Conservation (phyloP, 805 yeast species). For the Metschnikowia amazonensis region DNA sequence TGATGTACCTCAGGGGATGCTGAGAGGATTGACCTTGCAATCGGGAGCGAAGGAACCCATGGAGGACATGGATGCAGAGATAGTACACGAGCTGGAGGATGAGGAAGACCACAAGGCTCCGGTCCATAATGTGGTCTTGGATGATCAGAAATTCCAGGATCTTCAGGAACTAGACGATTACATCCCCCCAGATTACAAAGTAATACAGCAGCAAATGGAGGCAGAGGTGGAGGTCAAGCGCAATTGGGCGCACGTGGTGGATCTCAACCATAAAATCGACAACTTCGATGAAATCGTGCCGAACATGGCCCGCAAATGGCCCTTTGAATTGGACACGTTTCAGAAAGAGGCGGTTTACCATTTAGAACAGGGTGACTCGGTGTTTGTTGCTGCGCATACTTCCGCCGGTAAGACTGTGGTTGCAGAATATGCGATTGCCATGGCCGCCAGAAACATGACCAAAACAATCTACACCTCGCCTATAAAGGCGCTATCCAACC, state of each 20-base stretch:
- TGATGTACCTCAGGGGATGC: slow-evolving; percentile 78
- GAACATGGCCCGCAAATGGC: slow-evolving; percentile 90
- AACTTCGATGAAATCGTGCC: slow-evolving; percentile 89
- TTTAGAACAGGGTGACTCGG: slow-evolving; percentile 96
- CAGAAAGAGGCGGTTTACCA: slow-evolving; percentile 97
- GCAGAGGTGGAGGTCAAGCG: slow-evolving; percentile 36
- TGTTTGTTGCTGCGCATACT: slow-evolving; percentile 97
- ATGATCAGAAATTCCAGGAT: slow-evolving; percentile 7
- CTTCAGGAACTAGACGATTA: slow-evolving; percentile 45
- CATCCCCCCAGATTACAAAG: slow-evolving; percentile 32
- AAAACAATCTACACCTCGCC: slow-evolving; percentile 96
- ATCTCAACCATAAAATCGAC: slow-evolving; percentile 73
- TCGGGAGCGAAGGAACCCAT: slow-evolving; percentile 4
- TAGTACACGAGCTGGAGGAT: not conserved
- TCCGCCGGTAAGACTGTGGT: slow-evolving; percentile 99
- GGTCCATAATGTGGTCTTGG: not conserved
- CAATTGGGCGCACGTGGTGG: slow-evolving; percentile 95
- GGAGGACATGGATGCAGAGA: slow-evolving; percentile 9
- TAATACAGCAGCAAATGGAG: slow-evolving; percentile 22
- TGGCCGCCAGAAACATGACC: slow-evolving; percentile 95
- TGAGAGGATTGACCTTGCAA: slow-evolving; percentile 56
- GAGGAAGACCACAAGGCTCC: slow-evolving; percentile 1
- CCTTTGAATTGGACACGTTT: slow-evolving; percentile 89
- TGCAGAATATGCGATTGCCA: slow-evolving; percentile 96
- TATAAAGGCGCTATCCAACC: slow-evolving; percentile 85